These are phyloP conservation scores for Hypoxylon lenormandii DNA, from an alignment of 495 filamentous ascomycete genomes.

Conservation along the genomic window DNA sequence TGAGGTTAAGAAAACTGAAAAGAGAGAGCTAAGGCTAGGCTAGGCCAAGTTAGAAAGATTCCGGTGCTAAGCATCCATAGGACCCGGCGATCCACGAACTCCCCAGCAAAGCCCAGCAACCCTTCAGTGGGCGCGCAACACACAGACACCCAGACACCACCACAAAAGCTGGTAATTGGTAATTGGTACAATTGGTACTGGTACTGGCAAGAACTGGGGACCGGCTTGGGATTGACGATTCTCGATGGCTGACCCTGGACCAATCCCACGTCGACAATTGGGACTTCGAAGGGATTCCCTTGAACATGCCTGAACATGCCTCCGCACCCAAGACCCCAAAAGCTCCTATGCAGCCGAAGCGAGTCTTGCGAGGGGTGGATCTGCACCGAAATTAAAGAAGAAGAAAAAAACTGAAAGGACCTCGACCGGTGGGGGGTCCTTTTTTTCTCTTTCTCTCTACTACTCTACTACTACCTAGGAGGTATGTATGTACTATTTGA, in stretches of 20 bases:
- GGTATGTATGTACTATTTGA: too few relatives aligned
- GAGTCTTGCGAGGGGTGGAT: slow-evolving; percentile 49
- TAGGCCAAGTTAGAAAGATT: slow-evolving; percentile 42
- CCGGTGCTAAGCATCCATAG: slow-evolving; percentile 45
- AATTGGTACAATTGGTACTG: too few relatives aligned
- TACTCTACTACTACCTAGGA: too few relatives aligned
- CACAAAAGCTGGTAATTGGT: neutral
- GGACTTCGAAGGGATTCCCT: slow-evolving; percentile 38
- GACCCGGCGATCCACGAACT: slow-evolving; percentile 46
- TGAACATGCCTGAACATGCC: slow-evolving; percentile 36
- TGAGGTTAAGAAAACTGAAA: too few relatives aligned
- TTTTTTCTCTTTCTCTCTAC: too few relatives aligned
- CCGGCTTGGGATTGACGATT: slow-evolving; percentile 38
- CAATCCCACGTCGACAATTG: slow-evolving; percentile 47
- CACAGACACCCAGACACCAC: too few relatives aligned
- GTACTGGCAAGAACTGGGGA: slow-evolving; percentile 4
- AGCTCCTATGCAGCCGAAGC: slow-evolving; percentile 47
- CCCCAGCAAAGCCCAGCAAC: slow-evolving; percentile 11
- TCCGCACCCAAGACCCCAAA: slow-evolving; percentile 45
- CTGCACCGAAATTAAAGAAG: slow-evolving; percentile 50
- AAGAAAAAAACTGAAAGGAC: slow-evolving; percentile 26
- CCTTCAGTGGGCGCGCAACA: slow-evolving; percentile 27
- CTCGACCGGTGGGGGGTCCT: slow-evolving; percentile 34
- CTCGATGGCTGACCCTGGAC: slow-evolving; percentile 36
- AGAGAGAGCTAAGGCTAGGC: slow-evolving; percentile 18